These are phyloP conservation scores for Pythium aquatile DNA, from an alignment of 352 stramenopile genomes.

Conservation along the genomic window DNA sequence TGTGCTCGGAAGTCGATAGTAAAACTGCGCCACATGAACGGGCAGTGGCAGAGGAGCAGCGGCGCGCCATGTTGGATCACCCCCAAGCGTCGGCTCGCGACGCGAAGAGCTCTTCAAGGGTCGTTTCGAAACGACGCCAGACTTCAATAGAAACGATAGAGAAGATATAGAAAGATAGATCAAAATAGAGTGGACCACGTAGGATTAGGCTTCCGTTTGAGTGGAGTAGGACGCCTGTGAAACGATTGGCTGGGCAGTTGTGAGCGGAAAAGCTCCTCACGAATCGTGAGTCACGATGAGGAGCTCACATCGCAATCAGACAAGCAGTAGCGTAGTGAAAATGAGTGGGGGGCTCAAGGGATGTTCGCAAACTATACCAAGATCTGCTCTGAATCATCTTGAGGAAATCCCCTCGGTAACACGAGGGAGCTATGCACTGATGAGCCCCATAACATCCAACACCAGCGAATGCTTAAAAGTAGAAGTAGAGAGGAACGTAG, in stretches of 20 bases:
- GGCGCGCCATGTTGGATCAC: neutral
- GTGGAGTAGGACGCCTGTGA: neutral
- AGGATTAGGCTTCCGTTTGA: neutral
- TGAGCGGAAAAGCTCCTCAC: neutral
- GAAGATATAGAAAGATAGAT: neutral
- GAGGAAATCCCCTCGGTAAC: constrained; percentile 82
- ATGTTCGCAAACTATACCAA: constrained; percentile 81
- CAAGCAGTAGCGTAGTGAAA: neutral
- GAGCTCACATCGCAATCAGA: neutral
- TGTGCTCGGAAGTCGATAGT: constrained; percentile 41
- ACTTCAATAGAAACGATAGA: constrained; percentile 5
- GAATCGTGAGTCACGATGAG: no score
- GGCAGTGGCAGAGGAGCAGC: neutral
- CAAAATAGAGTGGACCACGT: constrained; percentile 14
- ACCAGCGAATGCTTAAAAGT: neutral
- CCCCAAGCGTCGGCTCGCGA: constrained; percentile 1
- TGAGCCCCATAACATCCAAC: constrained; percentile 36
- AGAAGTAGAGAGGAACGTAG: neutral
- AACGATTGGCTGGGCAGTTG: constrained; percentile 10
- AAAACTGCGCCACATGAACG: constrained; percentile 16
- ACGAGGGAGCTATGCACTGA: constrained; percentile 74
- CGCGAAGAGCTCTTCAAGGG: neutral
- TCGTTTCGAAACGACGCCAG: constrained; percentile 35
- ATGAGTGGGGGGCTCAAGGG: constrained; percentile 36
- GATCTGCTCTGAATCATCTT: constrained; percentile 82